phyloP scores from a whole-genome alignment of 2,329 filamentous ascomycete species.

The Phaeosphaeria sp. region DNA sequence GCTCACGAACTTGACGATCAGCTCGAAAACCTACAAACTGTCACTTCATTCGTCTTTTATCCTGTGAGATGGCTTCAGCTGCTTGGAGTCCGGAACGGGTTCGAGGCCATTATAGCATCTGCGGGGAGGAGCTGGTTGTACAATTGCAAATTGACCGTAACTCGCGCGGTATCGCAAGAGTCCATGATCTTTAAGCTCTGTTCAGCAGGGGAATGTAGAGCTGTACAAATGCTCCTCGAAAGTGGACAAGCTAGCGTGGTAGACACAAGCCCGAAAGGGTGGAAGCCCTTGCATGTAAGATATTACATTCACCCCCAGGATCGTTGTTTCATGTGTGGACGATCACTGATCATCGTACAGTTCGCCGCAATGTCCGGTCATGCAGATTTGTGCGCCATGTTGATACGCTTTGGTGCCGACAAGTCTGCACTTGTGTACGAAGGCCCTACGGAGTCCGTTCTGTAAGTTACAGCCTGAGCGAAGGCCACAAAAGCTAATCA shows the following conservation, averaged over 20 bases:
- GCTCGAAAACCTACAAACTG: slow-evolving; percentile 1
- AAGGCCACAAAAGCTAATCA: too few relatives aligned
- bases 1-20: neutral
- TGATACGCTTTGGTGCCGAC: slow-evolving; percentile 17
- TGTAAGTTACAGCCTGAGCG: slow-evolving; percentile 8
- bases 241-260: slow-evolving; percentile 16
- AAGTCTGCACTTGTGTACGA: slow-evolving; percentile 21
- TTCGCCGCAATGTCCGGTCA: slow-evolving; percentile 20
- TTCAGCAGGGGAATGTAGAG: slow-evolving; percentile 12
- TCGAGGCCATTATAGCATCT: slow-evolving; percentile 15
- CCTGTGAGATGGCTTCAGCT: slow-evolving; percentile 10
- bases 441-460: slow-evolving; percentile 13
- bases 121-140: slow-evolving; percentile 12
- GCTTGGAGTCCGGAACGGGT: slow-evolving; percentile 8
- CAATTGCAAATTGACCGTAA: slow-evolving; percentile 15
- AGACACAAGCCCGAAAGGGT: slow-evolving; percentile 19
- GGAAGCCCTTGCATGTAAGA: slow-evolving; percentile 18
- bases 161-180: slow-evolving; percentile 15
- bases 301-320: neutral
- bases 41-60: slow-evolving; percentile 12
- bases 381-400: slow-evolving; percentile 12
- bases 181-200: slow-evolving; percentile 20
- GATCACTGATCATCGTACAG: too few relatives aligned
- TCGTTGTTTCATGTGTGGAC: too few relatives aligned
- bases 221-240: slow-evolving; percentile 15